These are phyloP conservation scores for Sordariomycetes sp. DNA, from an alignment of 2,329 filamentous ascomycete species.

Conservation along the genomic window DNA sequence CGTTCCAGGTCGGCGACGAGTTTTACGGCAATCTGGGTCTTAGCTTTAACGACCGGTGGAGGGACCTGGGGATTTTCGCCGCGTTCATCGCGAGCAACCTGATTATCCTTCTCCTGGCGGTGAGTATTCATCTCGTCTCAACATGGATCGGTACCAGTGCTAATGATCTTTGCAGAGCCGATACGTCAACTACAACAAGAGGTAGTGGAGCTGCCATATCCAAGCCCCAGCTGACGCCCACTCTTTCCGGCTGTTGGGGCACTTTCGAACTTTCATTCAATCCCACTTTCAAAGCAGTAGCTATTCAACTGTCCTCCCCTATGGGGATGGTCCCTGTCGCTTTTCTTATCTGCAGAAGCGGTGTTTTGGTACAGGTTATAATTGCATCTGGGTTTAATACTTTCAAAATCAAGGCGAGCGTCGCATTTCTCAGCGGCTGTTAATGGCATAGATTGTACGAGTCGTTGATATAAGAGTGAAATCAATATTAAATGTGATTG, in stretches of 20 bases:
- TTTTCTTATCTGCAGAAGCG: background rate
- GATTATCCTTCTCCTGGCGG: constrained; percentile 44
- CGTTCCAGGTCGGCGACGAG: constrained; percentile 68
- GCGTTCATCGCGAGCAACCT: constrained; percentile 73
- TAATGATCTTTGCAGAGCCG: constrained; percentile 24
- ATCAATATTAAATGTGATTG: background rate
- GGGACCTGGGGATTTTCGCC: constrained; percentile 68
- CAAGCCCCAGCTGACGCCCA: background rate
- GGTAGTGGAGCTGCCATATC: background rate
- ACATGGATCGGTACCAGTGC: background rate
- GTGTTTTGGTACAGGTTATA: background rate
- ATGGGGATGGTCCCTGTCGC: background rate
- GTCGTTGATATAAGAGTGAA: background rate
- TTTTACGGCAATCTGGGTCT: constrained; percentile 63
- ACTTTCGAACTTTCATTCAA: background rate
- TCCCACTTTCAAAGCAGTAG: background rate
- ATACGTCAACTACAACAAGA: constrained; percentile 39
- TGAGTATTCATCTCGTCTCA: constrained; percentile 23
- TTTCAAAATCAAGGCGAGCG: background rate
- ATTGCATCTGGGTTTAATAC: background rate
- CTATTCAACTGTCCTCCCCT: background rate
- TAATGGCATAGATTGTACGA: too few relatives aligned
- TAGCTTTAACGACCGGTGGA: constrained; percentile 60
- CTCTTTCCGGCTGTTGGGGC: background rate
- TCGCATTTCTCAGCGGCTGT: background rate